Evolutionary conservation across 371 early-diverging fungal species (phyloP), one percentile per base, ranked within the genome.

Genomic region (Mucor irregularis): DNA sequence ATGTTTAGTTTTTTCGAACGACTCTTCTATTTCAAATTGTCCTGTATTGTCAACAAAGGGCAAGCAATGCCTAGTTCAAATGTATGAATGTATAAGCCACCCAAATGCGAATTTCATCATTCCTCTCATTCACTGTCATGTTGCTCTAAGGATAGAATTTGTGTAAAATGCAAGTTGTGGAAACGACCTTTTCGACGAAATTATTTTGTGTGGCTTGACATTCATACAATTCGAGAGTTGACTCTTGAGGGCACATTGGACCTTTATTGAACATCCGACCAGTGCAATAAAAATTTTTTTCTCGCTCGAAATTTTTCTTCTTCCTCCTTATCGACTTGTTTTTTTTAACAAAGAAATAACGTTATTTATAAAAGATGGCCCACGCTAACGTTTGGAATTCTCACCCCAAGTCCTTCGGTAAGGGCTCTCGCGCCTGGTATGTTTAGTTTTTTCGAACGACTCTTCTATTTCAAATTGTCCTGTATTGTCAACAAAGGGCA

Each of bases 391-490:
- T 97, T 76, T 98, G 94, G 47, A 47, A 47, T 90, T 93, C 95
- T 56, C 93, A 88, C 85, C 97, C 97, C 81, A 89, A 92, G 74
- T 83, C 81, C 67, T 95, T 89, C 85, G 96, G 97, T 78, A 98
- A 98, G 87, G 98, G 98, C 69, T 94, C 96, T 72, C 96, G 98
- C 67, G 86, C 93, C 79, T 98, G 97, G 94, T 94, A 84, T 51
- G 35, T 48, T 37, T 52, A 7, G 17, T 39, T 39, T n/a, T 39
- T 21, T 21, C 2, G 4, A 17, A 19, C 7, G 16, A 19, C 4
- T 21, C 21, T 39, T 39, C 21, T 39, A 9, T 21, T 21, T 17
- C 21, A n/a, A n/a, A n/a, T n/a, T n/a, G n/a, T n/a, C n/a, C n/a
- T n/a, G n/a, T n/a, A n/a, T n/a, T n/a, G n/a, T n/a, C n/a, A n/a